phyloP scores from a whole-genome alignment of 2,329 filamentous ascomycete genomes.

The Dryadomyces sulphureus region DNA sequence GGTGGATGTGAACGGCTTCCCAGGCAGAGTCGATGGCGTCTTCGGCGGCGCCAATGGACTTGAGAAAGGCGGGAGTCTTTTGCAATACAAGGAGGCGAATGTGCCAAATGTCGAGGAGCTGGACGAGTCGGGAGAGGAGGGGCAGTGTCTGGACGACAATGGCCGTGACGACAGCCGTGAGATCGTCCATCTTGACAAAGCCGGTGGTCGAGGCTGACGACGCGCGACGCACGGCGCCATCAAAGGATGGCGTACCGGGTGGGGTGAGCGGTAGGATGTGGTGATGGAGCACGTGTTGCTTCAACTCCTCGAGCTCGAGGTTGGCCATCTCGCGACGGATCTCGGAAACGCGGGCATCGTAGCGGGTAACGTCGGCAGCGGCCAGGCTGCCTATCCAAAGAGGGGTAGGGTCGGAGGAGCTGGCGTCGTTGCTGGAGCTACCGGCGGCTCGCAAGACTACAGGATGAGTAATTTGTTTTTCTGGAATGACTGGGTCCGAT shows the following conservation, averaged over 20 bases:
- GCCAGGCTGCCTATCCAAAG: slow-evolving; percentile 58
- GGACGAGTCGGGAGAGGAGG: slow-evolving; percentile 57
- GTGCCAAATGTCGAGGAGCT: slow-evolving; percentile 64
- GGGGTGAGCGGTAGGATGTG: slow-evolving; percentile 53
- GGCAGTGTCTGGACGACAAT: slow-evolving; percentile 84
- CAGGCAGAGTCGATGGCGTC: slow-evolving; percentile 51
- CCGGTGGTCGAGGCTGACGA: slow-evolving; percentile 27
- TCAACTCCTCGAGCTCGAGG: slow-evolving; percentile 73
- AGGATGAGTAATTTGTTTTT: slow-evolving; percentile 2
- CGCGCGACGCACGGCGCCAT: slow-evolving; percentile 16
- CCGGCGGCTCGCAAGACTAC: not conserved
- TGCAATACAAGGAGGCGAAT: slow-evolving; percentile 61
- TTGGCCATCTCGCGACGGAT: slow-evolving; percentile 56
- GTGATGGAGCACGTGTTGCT: slow-evolving; percentile 70
- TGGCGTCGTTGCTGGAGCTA: not conserved
- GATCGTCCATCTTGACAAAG: slow-evolving; percentile 68
- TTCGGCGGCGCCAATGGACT: slow-evolving; percentile 51
- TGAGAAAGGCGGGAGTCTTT: slow-evolving; percentile 54
- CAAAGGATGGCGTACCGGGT: slow-evolving; percentile 23
- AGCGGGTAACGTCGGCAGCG: slow-evolving; percentile 45
- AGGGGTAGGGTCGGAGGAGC: slow-evolving; percentile 12
- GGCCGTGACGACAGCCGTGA: slow-evolving; percentile 79
- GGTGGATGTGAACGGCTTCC: slow-evolving; percentile 33
- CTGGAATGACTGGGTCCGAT: slow-evolving; percentile 6
- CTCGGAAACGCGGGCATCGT: slow-evolving; percentile 59